These are phyloP conservation scores for Geranium rotundifolium DNA, from an alignment of 345 rosid genomes.

Conservation along the genomic window DNA sequence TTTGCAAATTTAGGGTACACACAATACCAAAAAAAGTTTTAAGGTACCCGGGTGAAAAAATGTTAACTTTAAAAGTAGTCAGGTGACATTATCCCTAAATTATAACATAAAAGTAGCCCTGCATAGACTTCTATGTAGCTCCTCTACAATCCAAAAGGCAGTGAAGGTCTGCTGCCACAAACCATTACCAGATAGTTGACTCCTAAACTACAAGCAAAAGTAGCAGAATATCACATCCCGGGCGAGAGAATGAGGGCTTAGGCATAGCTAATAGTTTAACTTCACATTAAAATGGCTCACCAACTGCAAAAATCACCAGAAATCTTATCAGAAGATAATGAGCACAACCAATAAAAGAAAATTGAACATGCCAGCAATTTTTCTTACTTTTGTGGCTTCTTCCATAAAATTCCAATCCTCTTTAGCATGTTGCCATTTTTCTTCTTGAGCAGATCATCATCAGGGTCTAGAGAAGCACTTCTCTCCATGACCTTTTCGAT, in stretches of 20 bases:
- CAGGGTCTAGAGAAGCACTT: slow-evolving; percentile 50
- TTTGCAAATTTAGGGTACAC: no score
- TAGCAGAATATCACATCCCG: background rate
- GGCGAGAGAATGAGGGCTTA: background rate
- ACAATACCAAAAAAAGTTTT: no score
- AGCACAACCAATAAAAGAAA: background rate
- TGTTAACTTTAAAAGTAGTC: no score
- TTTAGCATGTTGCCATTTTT: slow-evolving; percentile 86
- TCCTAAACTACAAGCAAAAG: background rate
- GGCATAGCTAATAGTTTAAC: no score
- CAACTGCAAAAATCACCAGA: background rate
- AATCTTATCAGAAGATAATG: background rate
- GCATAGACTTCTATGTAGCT: background rate
- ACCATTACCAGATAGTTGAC: background rate
- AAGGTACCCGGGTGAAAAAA: no score
- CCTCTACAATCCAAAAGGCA: background rate
- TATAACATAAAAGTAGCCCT: background rate
- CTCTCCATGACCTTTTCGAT: slow-evolving; percentile 62
- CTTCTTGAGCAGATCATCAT: slow-evolving; percentile 76
- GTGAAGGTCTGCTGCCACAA: background rate
- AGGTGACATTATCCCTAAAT: no score
- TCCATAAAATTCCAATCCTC: slow-evolving; percentile 95
- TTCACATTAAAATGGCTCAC: background rate
- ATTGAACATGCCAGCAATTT: background rate
- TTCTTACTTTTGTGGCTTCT: slow-evolving; percentile 66